These are phyloP conservation scores for Hymenoscyphus occultus DNA, from an alignment of 2,329 filamentous ascomycete species.

Conservation along the genomic window DNA sequence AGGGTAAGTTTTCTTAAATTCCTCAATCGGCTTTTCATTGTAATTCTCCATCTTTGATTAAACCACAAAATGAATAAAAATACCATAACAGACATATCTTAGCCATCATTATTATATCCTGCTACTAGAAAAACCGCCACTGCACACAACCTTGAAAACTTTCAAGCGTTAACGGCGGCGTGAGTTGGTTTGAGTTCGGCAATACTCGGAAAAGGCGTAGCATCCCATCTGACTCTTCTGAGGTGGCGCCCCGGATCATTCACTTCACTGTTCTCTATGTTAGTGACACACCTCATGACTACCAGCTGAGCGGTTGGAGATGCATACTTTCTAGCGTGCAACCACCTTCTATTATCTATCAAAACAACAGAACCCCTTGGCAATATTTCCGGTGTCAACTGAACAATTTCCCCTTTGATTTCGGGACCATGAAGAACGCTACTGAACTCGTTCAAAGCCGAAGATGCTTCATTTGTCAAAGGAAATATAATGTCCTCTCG, in stretches of 20 bases:
- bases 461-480: slow-evolving; percentile 28
- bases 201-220: slow-evolving; percentile 13
- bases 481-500: slow-evolving; percentile 36
- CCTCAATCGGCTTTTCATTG: too few species aligned
- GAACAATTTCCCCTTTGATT: slow-evolving; percentile 13
- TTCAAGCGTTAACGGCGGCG: neutral
- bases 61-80: neutral
- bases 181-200: neutral
- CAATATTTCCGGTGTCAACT: slow-evolving; percentile 31
- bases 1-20: neutral
- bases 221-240: slow-evolving; percentile 38
- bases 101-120: neutral
- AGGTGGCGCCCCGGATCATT: slow-evolving; percentile 39
- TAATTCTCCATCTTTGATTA: neutral
- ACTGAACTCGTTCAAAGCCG: slow-evolving; percentile 36
- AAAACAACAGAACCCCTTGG: slow-evolving; percentile 36
- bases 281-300: neutral
- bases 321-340: slow-evolving; percentile 36
- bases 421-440: slow-evolving; percentile 19
- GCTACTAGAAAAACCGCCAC: neutral
- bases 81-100: neutral
- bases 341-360: slow-evolving; percentile 39
- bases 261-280: slow-evolving; percentile 22
- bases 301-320: neutral
- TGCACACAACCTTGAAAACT: neutral